Conservation (phyloP, 768 basidiomycete species). For the Termitomyces sp. region DNA sequence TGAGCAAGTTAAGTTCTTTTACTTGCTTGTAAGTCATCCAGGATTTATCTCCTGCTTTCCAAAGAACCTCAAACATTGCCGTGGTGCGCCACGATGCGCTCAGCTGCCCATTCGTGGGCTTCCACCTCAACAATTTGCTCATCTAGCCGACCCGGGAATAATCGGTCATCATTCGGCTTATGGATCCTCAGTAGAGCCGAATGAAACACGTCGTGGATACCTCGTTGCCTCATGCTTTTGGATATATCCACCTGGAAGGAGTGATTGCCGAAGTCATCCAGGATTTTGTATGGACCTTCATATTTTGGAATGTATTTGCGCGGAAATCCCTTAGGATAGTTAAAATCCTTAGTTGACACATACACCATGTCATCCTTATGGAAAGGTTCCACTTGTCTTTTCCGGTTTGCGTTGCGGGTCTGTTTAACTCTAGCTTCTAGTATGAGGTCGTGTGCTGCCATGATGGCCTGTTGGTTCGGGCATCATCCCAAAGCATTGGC, state of each 20-base stretch:
- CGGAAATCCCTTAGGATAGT: neutral
- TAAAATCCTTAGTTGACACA: neutral
- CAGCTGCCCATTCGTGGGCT: neutral
- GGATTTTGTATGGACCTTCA: neutral
- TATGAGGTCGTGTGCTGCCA: neutral
- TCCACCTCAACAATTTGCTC: neutral
- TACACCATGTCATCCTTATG: neutral
- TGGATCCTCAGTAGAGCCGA: conserved; percentile 22
- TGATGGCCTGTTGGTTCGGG: neutral
- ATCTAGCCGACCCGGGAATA: neutral
- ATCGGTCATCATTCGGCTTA: conserved; percentile 19
- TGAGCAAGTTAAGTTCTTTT: neutral
- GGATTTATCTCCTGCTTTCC: neutral
- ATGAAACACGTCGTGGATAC: conserved; percentile 14
- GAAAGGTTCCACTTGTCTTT: neutral
- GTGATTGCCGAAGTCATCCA: neutral
- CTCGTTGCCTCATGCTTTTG: conserved; percentile 17
- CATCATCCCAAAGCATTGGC: conserved; percentile 14
- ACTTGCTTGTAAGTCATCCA: neutral
- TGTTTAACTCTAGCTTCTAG: neutral
- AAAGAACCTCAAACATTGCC: neutral
- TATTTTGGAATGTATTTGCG: neutral
- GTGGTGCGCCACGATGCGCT: neutral
- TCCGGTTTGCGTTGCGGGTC: neutral
- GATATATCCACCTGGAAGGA: neutral